These are phyloP conservation scores for Remersonia thermophila DNA, from an alignment of 2,329 filamentous ascomycete genomes.

Conservation along the genomic window DNA sequence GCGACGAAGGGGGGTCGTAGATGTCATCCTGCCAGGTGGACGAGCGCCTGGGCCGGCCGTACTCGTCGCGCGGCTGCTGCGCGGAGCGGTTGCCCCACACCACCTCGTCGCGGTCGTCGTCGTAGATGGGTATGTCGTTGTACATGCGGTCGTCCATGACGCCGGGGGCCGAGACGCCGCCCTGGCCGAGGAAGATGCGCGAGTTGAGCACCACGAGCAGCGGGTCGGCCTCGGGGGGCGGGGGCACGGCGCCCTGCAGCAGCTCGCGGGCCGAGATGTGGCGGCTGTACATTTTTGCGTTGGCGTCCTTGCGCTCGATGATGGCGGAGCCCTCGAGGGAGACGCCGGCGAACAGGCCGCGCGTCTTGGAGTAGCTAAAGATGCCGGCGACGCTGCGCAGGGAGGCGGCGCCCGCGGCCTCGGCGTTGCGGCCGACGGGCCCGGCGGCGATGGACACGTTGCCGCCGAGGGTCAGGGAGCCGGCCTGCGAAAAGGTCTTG, in stretches of 20 bases:
- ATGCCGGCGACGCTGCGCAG: constrained; percentile 80
- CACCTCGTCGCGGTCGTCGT: constrained; percentile 67
- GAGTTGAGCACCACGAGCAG: constrained; percentile 79
- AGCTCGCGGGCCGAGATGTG: constrained; percentile 72
- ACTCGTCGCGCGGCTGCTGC: constrained; percentile 37
- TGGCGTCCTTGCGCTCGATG: constrained; percentile 90
- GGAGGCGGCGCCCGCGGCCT: constrained; percentile 88
- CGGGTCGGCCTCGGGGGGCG: constrained; percentile 71
- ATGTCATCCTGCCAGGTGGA: constrained; percentile 65
- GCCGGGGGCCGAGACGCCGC: constrained; percentile 39
- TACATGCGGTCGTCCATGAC: constrained; percentile 59
- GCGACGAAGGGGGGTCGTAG: constrained; percentile 45
- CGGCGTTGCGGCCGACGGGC: constrained; percentile 85
- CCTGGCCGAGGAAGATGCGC: constrained; percentile 55
- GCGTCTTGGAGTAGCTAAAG: constrained; percentile 96
- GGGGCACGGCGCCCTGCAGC: constrained; percentile 62
- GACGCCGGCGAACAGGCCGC: constrained; percentile 91
- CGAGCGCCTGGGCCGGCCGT: constrained; percentile 47
- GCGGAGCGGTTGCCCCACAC: constrained; percentile 68
- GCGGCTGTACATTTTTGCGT: constrained; percentile 86
- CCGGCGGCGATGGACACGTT: constrained; percentile 95
- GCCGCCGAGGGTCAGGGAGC: constrained; percentile 82
- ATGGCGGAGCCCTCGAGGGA: constrained; percentile 87
- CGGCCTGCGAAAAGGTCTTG: constrained; percentile 84
- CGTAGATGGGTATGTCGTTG: constrained; percentile 87